Evolutionary conservation across 805 yeast genomes (phyloP), one percentile per base, ranked within the genome.

Genomic region (Danielia reshetovae): DNA sequence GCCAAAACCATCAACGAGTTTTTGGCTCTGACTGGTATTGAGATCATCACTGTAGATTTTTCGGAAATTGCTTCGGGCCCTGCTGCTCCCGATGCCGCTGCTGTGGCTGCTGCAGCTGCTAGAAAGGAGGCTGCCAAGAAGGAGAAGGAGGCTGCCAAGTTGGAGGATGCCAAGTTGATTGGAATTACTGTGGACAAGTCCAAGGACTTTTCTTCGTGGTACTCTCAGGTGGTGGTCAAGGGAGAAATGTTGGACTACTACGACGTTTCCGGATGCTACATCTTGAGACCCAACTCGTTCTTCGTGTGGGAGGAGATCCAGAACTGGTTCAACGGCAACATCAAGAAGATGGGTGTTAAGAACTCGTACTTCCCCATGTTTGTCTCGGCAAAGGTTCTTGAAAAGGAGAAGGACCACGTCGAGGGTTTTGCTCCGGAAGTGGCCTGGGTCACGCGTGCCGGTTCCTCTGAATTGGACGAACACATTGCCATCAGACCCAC

Each of bases 391-490:
- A 77, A 80, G 51, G 98, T 94, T 15, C 72, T 93, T 54, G 97
- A 94, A 69, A 87, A 81, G 69, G 99, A 93, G 72, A 93, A 93
- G 68, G 99, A 93, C 59, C 99, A 93, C 60, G 79, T 93, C 51
- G 98, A 93, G 66, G 99, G 99, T 29, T 93, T 93, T 61, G 98
- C 99, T 30, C 98, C 99, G 17, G 99, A 93, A 67, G 99, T 93
- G 37, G 99, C 99, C 17, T 93, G 99, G 99, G 98, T 93, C 49
- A 93, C 99, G 37, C 79, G 73, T 54, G 99, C 99, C 35, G 99
- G 99, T 54, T 61, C 69, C 21, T 83, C 95, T 22, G 97, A 93
- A 32, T 74, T 93, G 52, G 98, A 94, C 38, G 98, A 93, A 70
- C 97, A 96, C 53, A 87, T 93, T 54, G 99, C 99, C 43, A 93